A percentile compares a stretch with the other conserved stretches of the same genome.
Conservation (phyloP, 1,284 basidiomycete genomes). For the Heterobasidion parviporum region DNA sequence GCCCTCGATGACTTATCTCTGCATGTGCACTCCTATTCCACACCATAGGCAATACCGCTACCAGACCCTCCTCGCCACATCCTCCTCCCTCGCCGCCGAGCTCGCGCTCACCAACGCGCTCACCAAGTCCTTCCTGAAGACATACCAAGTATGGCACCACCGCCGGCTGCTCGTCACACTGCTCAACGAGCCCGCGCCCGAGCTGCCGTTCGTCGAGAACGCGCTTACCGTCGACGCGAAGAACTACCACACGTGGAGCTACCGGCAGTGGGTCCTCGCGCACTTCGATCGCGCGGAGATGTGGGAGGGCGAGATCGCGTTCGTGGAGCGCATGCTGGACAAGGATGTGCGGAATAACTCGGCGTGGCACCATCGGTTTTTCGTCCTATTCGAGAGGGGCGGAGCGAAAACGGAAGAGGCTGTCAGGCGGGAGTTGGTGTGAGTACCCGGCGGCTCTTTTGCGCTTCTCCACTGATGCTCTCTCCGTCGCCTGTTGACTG, state of each 20-base stretch:
- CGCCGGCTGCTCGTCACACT: constrained; percentile 72
- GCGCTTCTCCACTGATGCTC: not conserved
- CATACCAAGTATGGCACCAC: constrained; percentile 97
- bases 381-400: constrained; percentile 74
- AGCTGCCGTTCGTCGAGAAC: constrained; percentile 73
- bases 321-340: constrained; percentile 68
- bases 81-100: constrained; percentile 65
- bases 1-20: not conserved
- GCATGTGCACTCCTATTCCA: not conserved
- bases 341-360: constrained; percentile 92
- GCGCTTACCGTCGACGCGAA: constrained; percentile 74
- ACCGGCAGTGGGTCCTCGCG: constrained; percentile 86
- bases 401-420: constrained; percentile 36
- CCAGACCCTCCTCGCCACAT: constrained; percentile 65
- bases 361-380: constrained; percentile 98
- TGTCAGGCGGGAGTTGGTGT: constrained; percentile 65
- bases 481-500: no score
- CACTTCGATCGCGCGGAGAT: constrained; percentile 65
- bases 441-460: constrained; percentile 20
- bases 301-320: constrained; percentile 76
- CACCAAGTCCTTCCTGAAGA: constrained; percentile 78
- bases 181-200: constrained; percentile 45
- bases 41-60: constrained; percentile 83
- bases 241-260: constrained; percentile 97
- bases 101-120: constrained; percentile 79